These are phyloP conservation scores for Hevea brasiliensis DNA, from an alignment of 345 rosid genomes.

Conservation along the genomic window DNA sequence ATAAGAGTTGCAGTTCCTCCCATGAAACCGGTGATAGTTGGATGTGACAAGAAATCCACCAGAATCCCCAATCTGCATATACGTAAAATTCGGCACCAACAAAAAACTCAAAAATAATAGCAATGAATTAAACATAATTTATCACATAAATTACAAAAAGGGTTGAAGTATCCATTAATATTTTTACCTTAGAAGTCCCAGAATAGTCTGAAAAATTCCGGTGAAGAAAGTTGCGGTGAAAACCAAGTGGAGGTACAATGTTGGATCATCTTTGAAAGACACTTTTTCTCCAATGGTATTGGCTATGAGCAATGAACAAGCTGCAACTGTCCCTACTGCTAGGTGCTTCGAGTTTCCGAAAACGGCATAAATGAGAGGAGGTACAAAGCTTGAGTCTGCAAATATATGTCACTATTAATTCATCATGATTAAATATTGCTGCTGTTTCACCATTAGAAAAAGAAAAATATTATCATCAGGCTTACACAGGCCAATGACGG, in stretches of 20 bases:
- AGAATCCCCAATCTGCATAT: constrained; percentile 62
- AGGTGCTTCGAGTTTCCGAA: constrained; percentile 85
- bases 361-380: constrained; percentile 71
- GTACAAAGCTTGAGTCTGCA: constrained; percentile 86
- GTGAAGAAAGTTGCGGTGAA: constrained; percentile 76
- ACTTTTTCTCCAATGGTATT: constrained; percentile 48
- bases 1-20: constrained; percentile 80
- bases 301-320: constrained; percentile 61
- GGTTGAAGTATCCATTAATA: too few relatives aligned
- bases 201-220: constrained; percentile 61
- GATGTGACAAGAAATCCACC: constrained; percentile 87
- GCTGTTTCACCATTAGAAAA: background rate
- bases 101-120: background rate
- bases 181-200: constrained; percentile 64
- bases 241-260: constrained; percentile 65
- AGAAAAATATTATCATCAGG: background rate
- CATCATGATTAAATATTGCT: background rate
- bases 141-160: too few relatives aligned
- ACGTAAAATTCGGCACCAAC: background rate
- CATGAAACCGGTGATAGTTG: constrained; percentile 94
- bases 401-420: background rate
- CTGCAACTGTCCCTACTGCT: constrained; percentile 88
- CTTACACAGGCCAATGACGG: constrained; percentile 85
- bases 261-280: constrained; percentile 41
- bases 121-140: too few relatives aligned